Percentiles rank a stretch among this genome's conserved stretches.
These are phyloP conservation scores for Nothomitra cinnamomea DNA, from an alignment of 2,329 filamentous ascomycete species.

Conservation along the genomic window DNA sequence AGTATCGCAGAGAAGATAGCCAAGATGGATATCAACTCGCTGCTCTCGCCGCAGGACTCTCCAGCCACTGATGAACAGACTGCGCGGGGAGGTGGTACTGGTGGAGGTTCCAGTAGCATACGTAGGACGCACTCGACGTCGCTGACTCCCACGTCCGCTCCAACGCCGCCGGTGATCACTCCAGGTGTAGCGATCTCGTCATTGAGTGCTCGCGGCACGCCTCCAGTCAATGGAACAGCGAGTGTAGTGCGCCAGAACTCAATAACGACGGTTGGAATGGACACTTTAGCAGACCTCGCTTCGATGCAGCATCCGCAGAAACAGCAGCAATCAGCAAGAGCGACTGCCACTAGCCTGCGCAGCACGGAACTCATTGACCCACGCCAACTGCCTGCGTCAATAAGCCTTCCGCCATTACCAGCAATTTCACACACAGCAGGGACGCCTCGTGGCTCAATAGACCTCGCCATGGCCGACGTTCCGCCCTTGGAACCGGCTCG, in stretches of 20 bases:
- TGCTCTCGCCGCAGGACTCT: constrained; percentile 30
- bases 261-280: constrained; percentile 27
- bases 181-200: background rate
- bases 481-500: constrained; percentile 23
- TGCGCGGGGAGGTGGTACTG: background rate
- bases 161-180: background rate
- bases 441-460: constrained; percentile 15
- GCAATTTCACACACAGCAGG: background rate
- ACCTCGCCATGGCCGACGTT: constrained; percentile 29
- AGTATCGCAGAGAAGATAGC: background rate
- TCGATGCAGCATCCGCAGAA: constrained; percentile 24
- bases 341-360: constrained; percentile 17
- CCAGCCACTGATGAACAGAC: constrained; percentile 20
- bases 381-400: constrained; percentile 12
- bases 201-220: background rate
- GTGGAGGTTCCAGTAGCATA: constrained; percentile 4
- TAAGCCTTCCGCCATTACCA: constrained; percentile 13
- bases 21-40: constrained; percentile 31
- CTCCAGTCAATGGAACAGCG: background rate
- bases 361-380: constrained; percentile 12
- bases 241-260: background rate
- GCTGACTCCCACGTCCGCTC: constrained; percentile 2
- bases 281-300: constrained; percentile 31
- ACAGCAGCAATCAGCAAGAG: constrained; percentile 24
- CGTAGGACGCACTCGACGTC: constrained; percentile 6